Percentiles rank a stretch among this genome's conserved stretches.
Conservation (phyloP, 2,329 filamentous ascomycete species). For the Sphaceloma murrayae region DNA sequence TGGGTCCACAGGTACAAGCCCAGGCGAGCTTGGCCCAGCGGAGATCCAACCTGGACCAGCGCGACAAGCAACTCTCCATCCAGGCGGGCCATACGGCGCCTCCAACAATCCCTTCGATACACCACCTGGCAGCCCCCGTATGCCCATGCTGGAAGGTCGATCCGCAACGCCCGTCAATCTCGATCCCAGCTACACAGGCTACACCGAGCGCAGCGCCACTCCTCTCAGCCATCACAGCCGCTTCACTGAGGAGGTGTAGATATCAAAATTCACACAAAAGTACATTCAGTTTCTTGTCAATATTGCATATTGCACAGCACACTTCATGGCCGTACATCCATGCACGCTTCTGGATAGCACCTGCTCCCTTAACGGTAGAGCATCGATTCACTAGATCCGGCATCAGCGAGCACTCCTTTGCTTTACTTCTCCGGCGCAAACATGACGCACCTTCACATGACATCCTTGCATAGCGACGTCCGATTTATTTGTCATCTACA, state of each 20-base stretch:
- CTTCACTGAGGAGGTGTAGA: slow-evolving; percentile 25
- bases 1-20: slow-evolving; percentile 17
- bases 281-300: neutral
- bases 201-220: slow-evolving; percentile 17
- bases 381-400: neutral
- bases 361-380: slow-evolving; percentile 3
- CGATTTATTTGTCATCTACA: no score
- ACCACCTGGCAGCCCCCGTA: slow-evolving; percentile 15
- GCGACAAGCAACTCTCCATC: slow-evolving; percentile 27
- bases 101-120: slow-evolving; percentile 17
- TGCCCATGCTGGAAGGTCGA: slow-evolving; percentile 18
- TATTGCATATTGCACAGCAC: neutral
- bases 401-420: neutral
- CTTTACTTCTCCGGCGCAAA: slow-evolving; percentile 1
- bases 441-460: neutral
- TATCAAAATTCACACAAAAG: neutral
- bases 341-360: no score
- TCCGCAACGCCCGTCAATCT: slow-evolving; percentile 18
- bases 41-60: slow-evolving; percentile 28
- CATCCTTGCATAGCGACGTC: neutral
- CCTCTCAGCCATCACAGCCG: slow-evolving; percentile 20
- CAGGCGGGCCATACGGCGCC: slow-evolving; percentile 25
- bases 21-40: slow-evolving; percentile 18
- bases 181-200: slow-evolving; percentile 13
- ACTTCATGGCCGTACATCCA: no score